Base-by-base conservation (phyloP, 208 protist genomes). In the Sergeia podlipaevii region DNA sequence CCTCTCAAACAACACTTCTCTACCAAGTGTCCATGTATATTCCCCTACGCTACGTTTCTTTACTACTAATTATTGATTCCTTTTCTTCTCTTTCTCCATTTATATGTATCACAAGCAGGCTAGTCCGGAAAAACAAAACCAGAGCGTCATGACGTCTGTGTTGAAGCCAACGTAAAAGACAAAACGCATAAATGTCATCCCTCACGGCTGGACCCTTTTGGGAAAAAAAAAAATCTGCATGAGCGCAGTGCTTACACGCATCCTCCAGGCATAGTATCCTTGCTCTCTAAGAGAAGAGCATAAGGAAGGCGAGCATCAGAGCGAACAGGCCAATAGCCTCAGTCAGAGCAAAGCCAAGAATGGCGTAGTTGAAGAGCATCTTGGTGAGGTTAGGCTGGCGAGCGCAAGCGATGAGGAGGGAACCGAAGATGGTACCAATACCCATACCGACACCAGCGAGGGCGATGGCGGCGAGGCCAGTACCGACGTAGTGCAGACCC, bases 361-460 rank as follows among this genome's bases (percentile, higher is more conserved):
- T 92, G 59, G 85, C 84, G 71, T 95, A 95, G 82, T 92, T 92
- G 70, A 96, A 93, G 34, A 96, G 74, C 85, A 91, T 89, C 72
- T 89, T 89, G 52, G 83, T 86, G 47, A 95, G 58, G 69, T 93
- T 93, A 15, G 89, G 89, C 75, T 95, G 85, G 38, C 85, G 89
- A 27, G 89, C 85, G 70, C 83, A 91, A 59, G 80, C 83, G 18
- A 96, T 62, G 10, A 96, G 71, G 23, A 93, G 79, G 57, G 67
- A 76, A 54, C 85, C 85, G 60, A 96, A 96, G 69, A 93, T 90
- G 43, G 78, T 92, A 60, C 85, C 89, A 54, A 96, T 93, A 75
- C 89, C 89, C 68, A 96, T 77, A 47, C 89, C 89, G 18, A 96
- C 89, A 59, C 89, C 89, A 53, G 83, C 85, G 58, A 93, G 80